Percentiles rank a stretch among this genome's conserved stretches.
Conservation (phyloP, 1,284 basidiomycete genomes). For the Neonothopanus nambi region DNA sequence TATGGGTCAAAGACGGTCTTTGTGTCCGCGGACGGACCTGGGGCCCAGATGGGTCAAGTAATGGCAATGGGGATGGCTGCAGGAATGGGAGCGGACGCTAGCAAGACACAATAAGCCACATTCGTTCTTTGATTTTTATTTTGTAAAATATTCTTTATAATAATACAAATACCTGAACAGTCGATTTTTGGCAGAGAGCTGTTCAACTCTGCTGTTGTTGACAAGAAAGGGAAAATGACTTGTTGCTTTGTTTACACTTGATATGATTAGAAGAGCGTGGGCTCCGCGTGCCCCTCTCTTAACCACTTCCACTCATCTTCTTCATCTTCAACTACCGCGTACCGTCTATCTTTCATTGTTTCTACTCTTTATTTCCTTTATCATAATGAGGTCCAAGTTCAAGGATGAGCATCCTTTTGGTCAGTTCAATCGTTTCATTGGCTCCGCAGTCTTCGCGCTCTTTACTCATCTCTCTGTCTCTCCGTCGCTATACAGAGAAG, state of each 20-base stretch:
- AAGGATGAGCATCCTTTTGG: constrained; percentile 99
- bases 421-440: constrained; percentile 36
- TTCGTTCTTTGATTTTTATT: not conserved
- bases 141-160: not conserved
- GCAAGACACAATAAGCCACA: not conserved
- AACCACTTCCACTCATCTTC: constrained; percentile 5
- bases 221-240: not conserved
- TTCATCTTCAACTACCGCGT: constrained; percentile 7
- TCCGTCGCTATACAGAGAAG: constrained; percentile 70
- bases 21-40: constrained; percentile 61
- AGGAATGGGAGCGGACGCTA: constrained; percentile 46
- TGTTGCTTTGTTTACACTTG: constrained; percentile 9
- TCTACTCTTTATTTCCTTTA: not conserved
- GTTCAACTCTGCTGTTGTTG: not conserved
- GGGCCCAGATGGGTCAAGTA: constrained; percentile 54
- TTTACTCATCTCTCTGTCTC: constrained; percentile 27
- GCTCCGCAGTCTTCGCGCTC: constrained; percentile 25
- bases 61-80: constrained; percentile 69
- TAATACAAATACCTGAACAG: not conserved
- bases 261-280: not conserved
- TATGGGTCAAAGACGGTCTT: constrained; percentile 73
- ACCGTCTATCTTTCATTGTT: not conserved
- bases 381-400: constrained; percentile 92
- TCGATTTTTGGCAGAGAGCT: constrained; percentile 7
- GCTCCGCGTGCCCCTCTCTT: constrained; percentile 4